phyloP scores from a whole-genome alignment of 2,329 filamentous ascomycete genomes.

The Fusarium illudens region DNA sequence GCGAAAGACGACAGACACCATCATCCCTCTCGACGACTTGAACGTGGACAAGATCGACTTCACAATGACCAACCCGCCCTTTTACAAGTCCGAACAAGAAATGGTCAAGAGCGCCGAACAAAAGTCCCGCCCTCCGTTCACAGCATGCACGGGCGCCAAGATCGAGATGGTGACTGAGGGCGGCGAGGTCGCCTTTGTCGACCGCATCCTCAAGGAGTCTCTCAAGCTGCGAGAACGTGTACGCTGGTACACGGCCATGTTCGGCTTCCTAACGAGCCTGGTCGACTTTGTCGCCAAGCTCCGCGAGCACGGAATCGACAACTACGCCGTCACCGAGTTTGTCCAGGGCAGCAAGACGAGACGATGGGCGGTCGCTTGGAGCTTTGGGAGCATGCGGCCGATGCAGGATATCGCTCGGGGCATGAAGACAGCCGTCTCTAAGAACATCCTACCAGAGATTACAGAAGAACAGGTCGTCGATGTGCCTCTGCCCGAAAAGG shows the following conservation, averaged over 20 bases:
- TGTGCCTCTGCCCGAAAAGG: conserved; percentile 54
- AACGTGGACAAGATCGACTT: conserved; percentile 71
- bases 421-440: conserved; percentile 51
- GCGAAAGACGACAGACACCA: conserved; percentile 57
- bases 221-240: conserved; percentile 66
- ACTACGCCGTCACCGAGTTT: conserved; percentile 85
- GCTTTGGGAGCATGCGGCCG: conserved; percentile 75
- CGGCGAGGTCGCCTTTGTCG: conserved; percentile 80
- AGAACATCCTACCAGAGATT: conserved; percentile 54
- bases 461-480: conserved; percentile 55
- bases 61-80: conserved; percentile 93
- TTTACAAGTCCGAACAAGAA: conserved; percentile 80
- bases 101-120: conserved; percentile 69
- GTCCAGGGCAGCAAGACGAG: conserved; percentile 80
- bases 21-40: conserved; percentile 71
- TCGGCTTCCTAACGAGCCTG: conserved; percentile 80
- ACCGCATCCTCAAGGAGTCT: conserved; percentile 75
- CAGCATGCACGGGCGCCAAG: conserved; percentile 78
- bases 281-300: conserved; percentile 68
- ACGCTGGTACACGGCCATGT: conserved; percentile 91
- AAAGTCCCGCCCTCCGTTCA: conserved; percentile 74
- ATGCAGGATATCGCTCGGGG: conserved; percentile 56
- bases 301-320: conserved; percentile 66
- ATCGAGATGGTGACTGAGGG: conserved; percentile 87
- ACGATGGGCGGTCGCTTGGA: conserved; percentile 91